phyloP scores from a whole-genome alignment of 305 asterid species.

The Rubia tinctorum region DNA sequence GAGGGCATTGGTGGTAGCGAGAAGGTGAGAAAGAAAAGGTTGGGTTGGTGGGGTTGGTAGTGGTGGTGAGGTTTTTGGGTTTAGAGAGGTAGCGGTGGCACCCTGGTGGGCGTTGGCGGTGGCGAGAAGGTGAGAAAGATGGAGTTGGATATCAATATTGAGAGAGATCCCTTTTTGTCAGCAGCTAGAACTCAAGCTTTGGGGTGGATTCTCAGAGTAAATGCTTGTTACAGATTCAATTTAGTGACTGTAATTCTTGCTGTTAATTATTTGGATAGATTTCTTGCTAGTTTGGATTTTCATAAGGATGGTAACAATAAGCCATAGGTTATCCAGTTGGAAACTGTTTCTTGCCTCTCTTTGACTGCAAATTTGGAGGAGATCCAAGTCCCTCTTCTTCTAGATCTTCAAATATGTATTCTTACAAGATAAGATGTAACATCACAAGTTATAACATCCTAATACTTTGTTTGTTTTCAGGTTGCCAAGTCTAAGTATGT shows the following conservation, averaged over 20 bases:
- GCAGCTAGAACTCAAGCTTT: conserved; percentile 52
- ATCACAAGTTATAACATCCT: not conserved
- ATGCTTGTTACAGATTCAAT: conserved; percentile 52
- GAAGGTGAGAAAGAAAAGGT: no score
- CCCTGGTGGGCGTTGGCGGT: no score
- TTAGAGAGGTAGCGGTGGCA: no score
- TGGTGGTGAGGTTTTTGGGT: no score
- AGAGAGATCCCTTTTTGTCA: conserved; percentile 18
- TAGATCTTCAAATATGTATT: conserved; percentile 69
- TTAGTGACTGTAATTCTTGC: conserved; percentile 69
- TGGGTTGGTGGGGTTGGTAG: no score
- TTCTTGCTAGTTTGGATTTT: conserved; percentile 38
- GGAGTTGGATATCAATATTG: no score
- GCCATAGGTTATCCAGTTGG: conserved; percentile 91
- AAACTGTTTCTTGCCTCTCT: conserved; percentile 79
- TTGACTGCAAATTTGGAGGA: conserved; percentile 96
- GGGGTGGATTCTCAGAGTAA: conserved; percentile 63
- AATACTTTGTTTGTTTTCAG: conserved; percentile 19
- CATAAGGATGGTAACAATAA: conserved; percentile 34
- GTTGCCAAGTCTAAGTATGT: conserved; percentile 51
- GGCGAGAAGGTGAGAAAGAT: no score
- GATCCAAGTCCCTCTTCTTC: conserved; percentile 69
- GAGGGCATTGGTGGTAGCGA: no score
- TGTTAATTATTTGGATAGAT: conserved; percentile 66
- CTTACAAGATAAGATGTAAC: not conserved